These are phyloP conservation scores for Daldinia sp. DNA, from an alignment of 2,329 filamentous ascomycete species.

Conservation along the genomic window DNA sequence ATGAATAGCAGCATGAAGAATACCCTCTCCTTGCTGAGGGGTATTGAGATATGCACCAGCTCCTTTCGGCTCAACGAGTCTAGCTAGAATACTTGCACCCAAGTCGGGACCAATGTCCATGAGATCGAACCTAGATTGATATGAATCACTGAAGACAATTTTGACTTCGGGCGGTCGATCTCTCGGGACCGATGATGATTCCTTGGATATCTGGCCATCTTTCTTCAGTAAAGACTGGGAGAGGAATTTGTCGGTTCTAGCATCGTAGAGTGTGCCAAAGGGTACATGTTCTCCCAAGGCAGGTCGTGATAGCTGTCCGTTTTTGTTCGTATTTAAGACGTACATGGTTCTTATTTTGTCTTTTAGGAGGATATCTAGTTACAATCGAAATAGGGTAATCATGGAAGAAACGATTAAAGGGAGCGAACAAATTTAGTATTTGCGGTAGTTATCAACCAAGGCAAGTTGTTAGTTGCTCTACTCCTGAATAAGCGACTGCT, in stretches of 20 bases:
- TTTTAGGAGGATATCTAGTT: not conserved
- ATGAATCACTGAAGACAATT: not conserved
- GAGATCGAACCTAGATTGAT: not conserved
- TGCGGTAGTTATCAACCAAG: too few relatives aligned
- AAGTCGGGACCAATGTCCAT: not conserved
- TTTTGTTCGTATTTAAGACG: not conserved
- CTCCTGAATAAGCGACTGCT: too few relatives aligned
- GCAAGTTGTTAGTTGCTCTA: too few relatives aligned
- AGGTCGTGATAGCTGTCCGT: not conserved
- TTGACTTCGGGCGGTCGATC: not conserved
- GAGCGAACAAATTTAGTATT: too few relatives aligned
- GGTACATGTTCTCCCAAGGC: not conserved
- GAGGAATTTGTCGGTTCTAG: slow-evolving; percentile 2
- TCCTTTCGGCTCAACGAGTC: not conserved
- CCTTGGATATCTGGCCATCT: not conserved
- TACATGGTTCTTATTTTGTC: not conserved
- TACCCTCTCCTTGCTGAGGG: not conserved
- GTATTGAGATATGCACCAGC: not conserved
- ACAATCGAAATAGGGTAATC: not conserved
- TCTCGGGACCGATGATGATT: not conserved
- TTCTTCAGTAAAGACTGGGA: not conserved
- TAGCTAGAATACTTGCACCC: slow-evolving; percentile 1
- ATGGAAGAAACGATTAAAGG: not conserved
- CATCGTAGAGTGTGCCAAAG: not conserved
- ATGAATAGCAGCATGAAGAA: not conserved